Base-by-base conservation (phyloP, 768 basidiomycete species). In the Boletus reticuloceps region DNA sequence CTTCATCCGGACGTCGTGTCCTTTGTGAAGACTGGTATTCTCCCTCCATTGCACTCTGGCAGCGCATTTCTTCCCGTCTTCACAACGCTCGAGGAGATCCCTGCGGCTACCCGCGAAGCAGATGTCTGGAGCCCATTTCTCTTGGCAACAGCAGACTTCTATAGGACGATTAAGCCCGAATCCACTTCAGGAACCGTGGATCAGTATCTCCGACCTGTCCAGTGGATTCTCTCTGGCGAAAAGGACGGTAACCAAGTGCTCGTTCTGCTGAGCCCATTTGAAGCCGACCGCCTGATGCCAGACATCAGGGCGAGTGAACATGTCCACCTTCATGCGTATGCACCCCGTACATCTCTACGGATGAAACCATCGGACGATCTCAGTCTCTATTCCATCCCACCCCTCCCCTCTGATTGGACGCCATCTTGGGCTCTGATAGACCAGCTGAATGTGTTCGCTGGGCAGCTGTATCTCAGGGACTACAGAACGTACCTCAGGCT, bases 281-380 rank as follows among this genome's bases (percentile, higher is more conserved):
- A 79, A 57, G 75, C 64, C 19, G 67, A 79, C 47, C 51, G 51
- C 20, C 64, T 78, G 16, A 64, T 77, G 11, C 67, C 74, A 64
- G 41, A 47, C 1, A 75, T 80, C 50, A 72, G 69, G 12, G 29
- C 29, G 22, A 70, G 69, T 61, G 60, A 64, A 9, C n/a, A 55
- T 7, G 73, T 75, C 11, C 64, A 71, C 49, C 66, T 80, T 17
- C 77, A 78, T 55, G 37, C 72, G 1, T 79, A 79, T 53, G 58
- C 74, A 4, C 75, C 77, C 10, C 64, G 73, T 3, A 71, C 72
- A 31, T 70, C 64, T 1, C 44, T 62, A 17, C 63, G 61, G 4
- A 73, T 73, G 69, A 61, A 62, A 31, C 56, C 74, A 14, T 72
- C 72, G 27, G 79, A 80, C 36, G 58, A 70, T 22, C 64, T 69